Conservation (phyloP, 768 basidiomycete species). For the Phylloporus rhodoxanthus region DNA sequence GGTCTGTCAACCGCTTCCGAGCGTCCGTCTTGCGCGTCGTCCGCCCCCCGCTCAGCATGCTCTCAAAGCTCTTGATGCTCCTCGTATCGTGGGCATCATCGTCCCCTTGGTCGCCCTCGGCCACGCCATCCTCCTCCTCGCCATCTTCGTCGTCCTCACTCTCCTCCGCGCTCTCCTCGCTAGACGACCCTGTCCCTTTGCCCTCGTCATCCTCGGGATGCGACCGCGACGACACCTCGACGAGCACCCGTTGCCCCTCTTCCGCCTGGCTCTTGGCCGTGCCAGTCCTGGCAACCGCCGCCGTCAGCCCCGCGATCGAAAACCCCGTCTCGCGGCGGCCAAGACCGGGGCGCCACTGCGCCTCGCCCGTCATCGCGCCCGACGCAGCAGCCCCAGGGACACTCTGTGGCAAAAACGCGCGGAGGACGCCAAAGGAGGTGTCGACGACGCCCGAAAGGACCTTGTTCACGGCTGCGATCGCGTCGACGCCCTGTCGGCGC, state of each 20-base stretch:
- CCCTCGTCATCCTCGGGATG: conserved; percentile 3
- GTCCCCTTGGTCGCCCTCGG: conserved; percentile 26
- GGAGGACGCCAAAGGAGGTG: conserved; percentile 81
- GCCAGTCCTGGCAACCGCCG: conserved; percentile 52
- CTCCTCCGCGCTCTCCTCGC: conserved; percentile 19
- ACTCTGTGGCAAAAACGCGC: conserved; percentile 58
- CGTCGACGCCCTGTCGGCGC: conserved; percentile 70
- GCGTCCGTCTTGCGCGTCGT: too few species aligned
- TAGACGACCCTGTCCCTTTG: background rate
- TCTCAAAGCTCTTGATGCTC: too few species aligned
- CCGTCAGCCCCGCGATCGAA: conserved; percentile 73
- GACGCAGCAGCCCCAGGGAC: too few species aligned
- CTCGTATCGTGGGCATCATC: conserved; percentile 43
- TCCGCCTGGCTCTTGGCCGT: conserved; percentile 8
- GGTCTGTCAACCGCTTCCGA: too few species aligned
- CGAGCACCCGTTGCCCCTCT: conserved; percentile 44
- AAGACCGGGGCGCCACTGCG: conserved; percentile 44
- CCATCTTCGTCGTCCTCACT: too few species aligned
- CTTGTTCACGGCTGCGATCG: conserved; percentile 73
- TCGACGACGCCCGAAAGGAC: conserved; percentile 83
- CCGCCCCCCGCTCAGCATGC: too few species aligned
- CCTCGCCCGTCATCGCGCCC: too few species aligned
- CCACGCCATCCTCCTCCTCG: conserved; percentile 16
- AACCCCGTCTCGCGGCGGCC: conserved; percentile 75
- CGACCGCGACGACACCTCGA: conserved; percentile 41